Evolutionary conservation across 2,329 filamentous ascomycete species (phyloP), one percentile per base, ranked within the genome.

Genomic region (Colletotrichum viniferum): DNA sequence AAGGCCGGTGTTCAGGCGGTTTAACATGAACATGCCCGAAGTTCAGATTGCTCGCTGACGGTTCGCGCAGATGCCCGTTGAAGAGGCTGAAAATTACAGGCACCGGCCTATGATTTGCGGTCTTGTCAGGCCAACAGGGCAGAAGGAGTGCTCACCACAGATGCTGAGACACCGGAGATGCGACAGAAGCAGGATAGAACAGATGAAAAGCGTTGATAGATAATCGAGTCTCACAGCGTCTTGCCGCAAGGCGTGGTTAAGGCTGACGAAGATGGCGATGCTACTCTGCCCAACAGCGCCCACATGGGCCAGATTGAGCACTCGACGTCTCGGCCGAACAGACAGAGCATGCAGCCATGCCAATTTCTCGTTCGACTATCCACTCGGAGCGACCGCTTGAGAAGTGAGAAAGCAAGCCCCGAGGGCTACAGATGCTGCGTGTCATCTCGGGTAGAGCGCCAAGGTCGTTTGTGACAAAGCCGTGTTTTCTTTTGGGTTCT

Each of bases 1-100:
- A 73, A 73, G 58, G n/a, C 73, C 73, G 73, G 73, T 43, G 63
- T 69, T 69, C 63, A 64, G 69, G 69, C 43, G 63, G 21, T 69
- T 55, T 21, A n/a, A 69, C 34, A 61, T 13, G 36, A 48, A 48
- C 28, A 64, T 70, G 73, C 73, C 73, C 73, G 73, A 65, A 28
- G 56, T 68, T 68, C 43, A 73, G 73, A 76, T 36, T 18, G 18
- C 18, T 32, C 26, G 28, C 38, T 56, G 56, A 48, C 18, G 13
- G n/a, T 60, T 30, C 58, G 48, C 30, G 38, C 28, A 64, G 67
- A 73, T 69, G 73, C 48, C 73, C 70, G 69, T 64, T 58, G 28
- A 68, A 26, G 73, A 68, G 73, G 28, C 48, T 69, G 43, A 68
- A 60, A 61, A 24, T 24, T 18, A 43, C 36, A 62, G 62, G 43